Evolutionary conservation across 1,284 basidiomycete species (phyloP).

Genomic region (Microbotryum saponariae): DNA sequence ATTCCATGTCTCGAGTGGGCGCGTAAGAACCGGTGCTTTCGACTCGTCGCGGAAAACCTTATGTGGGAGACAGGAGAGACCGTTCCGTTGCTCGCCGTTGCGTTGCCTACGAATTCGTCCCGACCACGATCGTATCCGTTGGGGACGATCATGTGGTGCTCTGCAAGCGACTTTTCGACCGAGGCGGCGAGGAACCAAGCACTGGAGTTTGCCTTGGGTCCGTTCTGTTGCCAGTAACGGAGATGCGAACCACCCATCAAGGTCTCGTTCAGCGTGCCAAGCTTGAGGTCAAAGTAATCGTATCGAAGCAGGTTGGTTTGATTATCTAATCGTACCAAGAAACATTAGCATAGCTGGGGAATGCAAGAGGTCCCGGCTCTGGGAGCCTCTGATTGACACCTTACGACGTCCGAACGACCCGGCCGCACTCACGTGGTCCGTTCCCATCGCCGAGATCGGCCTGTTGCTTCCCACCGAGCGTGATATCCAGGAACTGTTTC

Average conservation of each 20-base stretch:
- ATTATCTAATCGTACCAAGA: constrained; percentile 48
- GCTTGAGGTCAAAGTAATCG: constrained; percentile 62
- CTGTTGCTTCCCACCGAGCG: constrained; percentile 58
- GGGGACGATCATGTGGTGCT: constrained; percentile 51
- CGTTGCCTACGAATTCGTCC: constrained; percentile 74
- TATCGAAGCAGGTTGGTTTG: constrained; percentile 70
- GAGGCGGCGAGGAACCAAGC: constrained; percentile 70
- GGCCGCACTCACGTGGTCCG: constrained; percentile 51
- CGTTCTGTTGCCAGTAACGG: constrained; percentile 65
- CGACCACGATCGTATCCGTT: constrained; percentile 51
- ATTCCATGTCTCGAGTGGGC: constrained; percentile 55
- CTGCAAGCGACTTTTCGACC: constrained; percentile 29
- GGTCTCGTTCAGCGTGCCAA: constrained; percentile 77
- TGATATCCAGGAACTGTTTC: constrained; percentile 67
- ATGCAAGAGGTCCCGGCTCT: no score
- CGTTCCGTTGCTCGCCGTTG: constrained; percentile 51
- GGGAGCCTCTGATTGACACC: no score
- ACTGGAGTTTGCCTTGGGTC: constrained; percentile 53
- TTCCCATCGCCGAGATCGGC: constrained; percentile 80
- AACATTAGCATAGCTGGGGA: not conserved
- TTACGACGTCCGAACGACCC: no score
- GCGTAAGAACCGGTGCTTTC: constrained; percentile 34
- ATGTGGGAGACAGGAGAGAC: constrained; percentile 59
- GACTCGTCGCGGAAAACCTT: constrained; percentile 38
- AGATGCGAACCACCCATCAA: constrained; percentile 83